A percentile compares a stretch with the other conserved stretches of the same genome.
Evolutionary conservation across 148 eudicot species (phyloP).

Genomic region (Chenopodium suecicum): DNA sequence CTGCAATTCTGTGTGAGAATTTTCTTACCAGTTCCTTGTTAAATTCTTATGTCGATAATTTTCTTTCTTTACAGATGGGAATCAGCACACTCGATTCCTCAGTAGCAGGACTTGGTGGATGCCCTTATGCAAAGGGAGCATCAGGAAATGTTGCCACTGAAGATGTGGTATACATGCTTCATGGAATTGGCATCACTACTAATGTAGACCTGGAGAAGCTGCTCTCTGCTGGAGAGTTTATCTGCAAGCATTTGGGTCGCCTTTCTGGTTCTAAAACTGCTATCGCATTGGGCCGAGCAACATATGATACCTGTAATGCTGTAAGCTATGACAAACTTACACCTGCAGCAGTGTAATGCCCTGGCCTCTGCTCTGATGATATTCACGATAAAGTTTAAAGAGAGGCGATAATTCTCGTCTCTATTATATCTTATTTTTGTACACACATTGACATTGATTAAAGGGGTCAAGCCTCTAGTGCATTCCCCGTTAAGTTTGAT

Average conservation of each 20-base stretch:
- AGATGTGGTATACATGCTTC: slow-evolving; percentile 76
- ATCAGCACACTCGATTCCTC: slow-evolving; percentile 57
- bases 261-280: slow-evolving; percentile 60
- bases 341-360: not conserved
- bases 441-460: not conserved
- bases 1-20: no score
- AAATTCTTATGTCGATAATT: not conserved
- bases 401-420: not conserved
- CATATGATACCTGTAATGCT: slow-evolving; percentile 44
- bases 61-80: slow-evolving; percentile 47
- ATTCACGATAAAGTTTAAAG: not conserved
- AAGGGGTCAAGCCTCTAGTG: not conserved
- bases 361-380: not conserved
- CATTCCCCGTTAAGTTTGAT: not conserved
- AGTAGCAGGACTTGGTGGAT: slow-evolving; percentile 67
- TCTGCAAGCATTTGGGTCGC: slow-evolving; percentile 56
- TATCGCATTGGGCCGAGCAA: slow-evolving; percentile 45
- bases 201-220: slow-evolving; percentile 51
- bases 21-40: not conserved
- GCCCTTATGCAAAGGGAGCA: slow-evolving; percentile 78
- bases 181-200: slow-evolving; percentile 59
- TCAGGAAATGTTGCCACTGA: slow-evolving; percentile 74
- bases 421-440: slow-evolving; percentile 3
- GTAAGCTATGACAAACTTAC: slow-evolving; percentile 35
- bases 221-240: slow-evolving; percentile 57